phyloP scores from a whole-genome alignment of 2,329 filamentous ascomycete species.

The Alternaria incomplexa region DNA sequence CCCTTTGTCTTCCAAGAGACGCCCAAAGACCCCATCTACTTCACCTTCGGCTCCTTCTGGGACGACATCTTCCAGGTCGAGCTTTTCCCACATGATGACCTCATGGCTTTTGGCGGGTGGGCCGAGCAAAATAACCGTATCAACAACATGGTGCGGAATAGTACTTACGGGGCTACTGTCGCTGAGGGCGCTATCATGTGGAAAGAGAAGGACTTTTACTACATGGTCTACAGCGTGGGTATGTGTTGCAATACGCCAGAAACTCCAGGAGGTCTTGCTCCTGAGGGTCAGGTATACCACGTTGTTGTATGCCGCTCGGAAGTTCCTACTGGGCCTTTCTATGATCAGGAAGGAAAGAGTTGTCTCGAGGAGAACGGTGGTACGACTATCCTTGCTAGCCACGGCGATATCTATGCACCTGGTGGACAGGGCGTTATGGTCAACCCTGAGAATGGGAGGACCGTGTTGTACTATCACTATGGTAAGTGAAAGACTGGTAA shows the following conservation, averaged over 20 bases:
- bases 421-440: conserved; percentile 40
- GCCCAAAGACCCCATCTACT: conserved; percentile 43
- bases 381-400: conserved; percentile 63
- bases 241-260: conserved; percentile 63
- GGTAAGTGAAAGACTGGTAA: conserved; percentile 12
- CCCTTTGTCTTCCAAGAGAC: conserved; percentile 49
- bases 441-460: conserved; percentile 17
- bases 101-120: conserved; percentile 12
- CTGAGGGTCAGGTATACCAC: conserved; percentile 65
- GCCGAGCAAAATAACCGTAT: conserved; percentile 9
- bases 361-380: conserved; percentile 62
- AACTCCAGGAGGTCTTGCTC: conserved; percentile 46
- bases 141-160: conserved; percentile 27
- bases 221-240: conserved; percentile 67
- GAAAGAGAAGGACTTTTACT: conserved; percentile 60
- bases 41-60: conserved; percentile 74
- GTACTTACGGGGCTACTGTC: conserved; percentile 24
- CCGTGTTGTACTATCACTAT: conserved; percentile 44
- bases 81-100: conserved; percentile 39
- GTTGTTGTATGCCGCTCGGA: conserved; percentile 66
- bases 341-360: conserved; percentile 26
- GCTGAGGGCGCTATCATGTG: conserved; percentile 62
- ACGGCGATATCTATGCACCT: conserved; percentile 52
- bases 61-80: conserved; percentile 65
- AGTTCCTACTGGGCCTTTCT: conserved; percentile 59